Base-by-base conservation (phyloP, 306 rosid species). In the Oxytropis ochrocephala region DNA sequence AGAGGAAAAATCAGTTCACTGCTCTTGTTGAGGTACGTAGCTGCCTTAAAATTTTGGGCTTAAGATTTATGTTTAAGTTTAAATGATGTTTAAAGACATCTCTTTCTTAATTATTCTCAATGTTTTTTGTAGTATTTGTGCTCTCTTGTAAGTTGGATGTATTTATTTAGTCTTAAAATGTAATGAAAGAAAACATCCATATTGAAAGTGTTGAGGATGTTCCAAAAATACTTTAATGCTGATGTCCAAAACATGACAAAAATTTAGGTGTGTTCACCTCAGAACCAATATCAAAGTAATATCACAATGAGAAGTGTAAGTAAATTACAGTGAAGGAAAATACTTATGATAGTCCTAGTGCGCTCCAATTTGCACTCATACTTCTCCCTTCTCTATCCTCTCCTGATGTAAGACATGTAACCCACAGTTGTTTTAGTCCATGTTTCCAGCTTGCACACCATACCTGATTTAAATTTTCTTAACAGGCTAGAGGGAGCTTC, bases 1-100 rank as follows among this genome's bases (percentile, higher is more conserved):
- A 90, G 81, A 86, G 92, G 80, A 93, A 93, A 90, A 93, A 90
- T 73, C 96, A 88, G 85, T 90, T 93, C 79, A 85, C 93, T 65
- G 35, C 88, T 69, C 91, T 90, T 73, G 98, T 93, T 47, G 98
- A 93, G 96, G 98, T 90, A 78, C 51, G 81, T 67, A 41, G 73
- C 64, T 63, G 39, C 48, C 51, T 60, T 43, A 50, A 49, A 66
- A 14, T 9, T 16, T 50, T 63, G 75, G 64, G 58, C 41, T 59
- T 59, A 24, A 14, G 66, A 16, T 52, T 9, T 11, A 58, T 12
- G 13, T 55, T 8, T 3, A 39, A 51, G 52, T 67, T 63, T 18
- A 53, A 38, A 32, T 65, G 39, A 35, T n/a, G 30, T 57, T 17
- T 19, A 29, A 76, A 59, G 42, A 48, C 13, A 19, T 56, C 35